phyloP scores from a whole-genome alignment of 495 filamentous ascomycete species.

The Penicillium coprophilum region DNA sequence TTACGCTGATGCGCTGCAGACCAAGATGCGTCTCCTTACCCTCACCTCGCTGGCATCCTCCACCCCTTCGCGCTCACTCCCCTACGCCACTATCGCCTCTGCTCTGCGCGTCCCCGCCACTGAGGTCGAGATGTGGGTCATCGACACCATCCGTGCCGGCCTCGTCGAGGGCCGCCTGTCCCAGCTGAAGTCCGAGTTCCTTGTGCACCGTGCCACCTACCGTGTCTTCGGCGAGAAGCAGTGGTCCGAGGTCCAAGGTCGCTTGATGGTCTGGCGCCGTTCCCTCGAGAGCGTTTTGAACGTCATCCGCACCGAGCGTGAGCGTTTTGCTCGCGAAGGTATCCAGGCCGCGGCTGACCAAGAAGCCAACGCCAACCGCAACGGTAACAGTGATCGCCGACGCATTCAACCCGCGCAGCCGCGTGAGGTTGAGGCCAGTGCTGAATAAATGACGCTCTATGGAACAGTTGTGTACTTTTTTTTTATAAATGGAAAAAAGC shows the following conservation, averaged over 20 bases:
- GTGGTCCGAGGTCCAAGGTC: constrained; percentile 88
- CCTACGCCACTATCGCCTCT: constrained; percentile 78
- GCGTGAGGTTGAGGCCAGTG: constrained; percentile 36
- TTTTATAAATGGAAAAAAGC: constrained; percentile 23
- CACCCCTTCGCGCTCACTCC: constrained; percentile 75
- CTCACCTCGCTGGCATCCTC: constrained; percentile 84
- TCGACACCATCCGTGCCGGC: constrained; percentile 92
- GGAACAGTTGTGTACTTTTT: constrained; percentile 26
- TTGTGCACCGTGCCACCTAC: constrained; percentile 92
- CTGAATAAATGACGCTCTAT: constrained; percentile 30
- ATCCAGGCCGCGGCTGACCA: constrained; percentile 37
- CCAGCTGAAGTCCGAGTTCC: constrained; percentile 86
- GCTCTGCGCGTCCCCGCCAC: constrained; percentile 75
- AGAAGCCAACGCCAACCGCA: constrained; percentile 34
- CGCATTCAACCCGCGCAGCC: constrained; percentile 33
- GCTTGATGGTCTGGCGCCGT: constrained; percentile 85
- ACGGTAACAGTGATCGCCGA: constrained; percentile 35
- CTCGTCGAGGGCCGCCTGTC: constrained; percentile 93
- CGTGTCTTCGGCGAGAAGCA: constrained; percentile 96
- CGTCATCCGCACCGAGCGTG: constrained; percentile 75
- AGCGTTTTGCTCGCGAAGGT: constrained; percentile 55
- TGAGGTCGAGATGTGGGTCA: constrained; percentile 97
- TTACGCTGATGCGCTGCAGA: constrained; percentile 76
- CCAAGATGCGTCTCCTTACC: constrained; percentile 94
- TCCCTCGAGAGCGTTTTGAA: constrained; percentile 71